Evolutionary conservation across 768 basidiomycete genomes (phyloP), one percentile per base, ranked within the genome.

Genomic region (Leccinum rimulosum): DNA sequence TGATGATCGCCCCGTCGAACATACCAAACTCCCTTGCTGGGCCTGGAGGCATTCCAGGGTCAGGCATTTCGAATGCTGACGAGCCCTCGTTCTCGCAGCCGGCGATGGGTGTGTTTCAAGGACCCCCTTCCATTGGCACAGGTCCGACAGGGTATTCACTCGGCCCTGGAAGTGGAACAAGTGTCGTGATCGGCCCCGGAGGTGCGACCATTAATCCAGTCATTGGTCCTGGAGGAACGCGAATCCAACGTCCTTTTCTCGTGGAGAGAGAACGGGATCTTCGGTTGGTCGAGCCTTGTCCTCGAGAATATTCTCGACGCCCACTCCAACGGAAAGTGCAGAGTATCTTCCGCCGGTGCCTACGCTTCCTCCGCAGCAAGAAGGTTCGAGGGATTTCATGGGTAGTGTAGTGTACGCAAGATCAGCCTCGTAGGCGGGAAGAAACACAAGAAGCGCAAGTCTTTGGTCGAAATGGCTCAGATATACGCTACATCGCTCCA

Each of bases 51-150:
- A 50, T 54, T 3, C 52, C 54, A 43, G 65, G 61, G 11, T 59
- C 64, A 25, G 62, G 64, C 8, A 57, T 61, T 8, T 19, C 53
- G 10, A 65, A 59, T 31, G 8, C 25, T 4, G 70, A 72, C 2
- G 63, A 64, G 6, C 49, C 56, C 10, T 31, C 59, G 6, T 69
- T 67, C 51, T 60, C 63, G 12, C 69, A 71, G 43, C 70, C 69
- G 2, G 36, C 70, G 1, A 72, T 72, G 70, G 70, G 70, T 15
- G 56, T 68, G 15, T 70, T 70, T 33, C 70, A 68, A 27, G 66
- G 62, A 17, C 69, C 64, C 6, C 61, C 68, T 28, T 58, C 68
- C 15, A 50, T 68, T 25, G 68, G 60, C 31, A 48, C 62, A 33
- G 61, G 70, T 33, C 48, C 57, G 17, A 30, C 57, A 12, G 62